Evolutionary conservation across 2,329 filamentous ascomycete genomes (phyloP).

Genomic region (Aureobasidium sp.): DNA sequence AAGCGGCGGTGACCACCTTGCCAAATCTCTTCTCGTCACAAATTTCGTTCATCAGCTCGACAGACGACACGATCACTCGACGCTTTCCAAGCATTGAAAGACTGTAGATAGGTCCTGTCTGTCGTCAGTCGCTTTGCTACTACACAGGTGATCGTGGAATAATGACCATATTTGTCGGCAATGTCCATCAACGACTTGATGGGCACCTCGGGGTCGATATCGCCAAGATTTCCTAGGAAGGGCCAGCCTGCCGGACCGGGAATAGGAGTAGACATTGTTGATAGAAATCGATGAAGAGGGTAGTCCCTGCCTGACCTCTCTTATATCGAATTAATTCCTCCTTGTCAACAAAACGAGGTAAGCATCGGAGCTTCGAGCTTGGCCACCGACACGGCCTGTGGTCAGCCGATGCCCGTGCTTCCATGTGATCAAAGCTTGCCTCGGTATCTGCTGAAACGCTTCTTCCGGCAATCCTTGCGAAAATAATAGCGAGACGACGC

Average conservation of each 20-base stretch:
- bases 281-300: slow-evolving; percentile 3
- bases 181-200: slow-evolving; percentile 49
- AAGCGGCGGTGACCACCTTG: slow-evolving; percentile 48
- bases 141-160: not conserved
- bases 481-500: not conserved
- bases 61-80: slow-evolving; percentile 21
- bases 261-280: slow-evolving; percentile 40
- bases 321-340: slow-evolving; percentile 1
- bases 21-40: slow-evolving; percentile 44
- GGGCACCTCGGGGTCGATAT: slow-evolving; percentile 55
- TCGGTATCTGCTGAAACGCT: not conserved
- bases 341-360: not conserved
- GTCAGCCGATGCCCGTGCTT: slow-evolving; percentile 6
- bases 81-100: slow-evolving; percentile 18
- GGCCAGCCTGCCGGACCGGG: slow-evolving; percentile 59
- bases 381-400: not conserved
- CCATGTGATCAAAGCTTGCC: not conserved
- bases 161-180: slow-evolving; percentile 20
- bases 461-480: slow-evolving; percentile 7
- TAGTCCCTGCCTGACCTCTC: not conserved
- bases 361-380: not conserved
- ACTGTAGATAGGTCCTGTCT: slow-evolving; percentile 19
- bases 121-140: not conserved
- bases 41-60: slow-evolving; percentile 33
- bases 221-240: slow-evolving; percentile 57